phyloP scores from a whole-genome alignment of 139 green algal species.

The Coccomyxa sp. region DNA sequence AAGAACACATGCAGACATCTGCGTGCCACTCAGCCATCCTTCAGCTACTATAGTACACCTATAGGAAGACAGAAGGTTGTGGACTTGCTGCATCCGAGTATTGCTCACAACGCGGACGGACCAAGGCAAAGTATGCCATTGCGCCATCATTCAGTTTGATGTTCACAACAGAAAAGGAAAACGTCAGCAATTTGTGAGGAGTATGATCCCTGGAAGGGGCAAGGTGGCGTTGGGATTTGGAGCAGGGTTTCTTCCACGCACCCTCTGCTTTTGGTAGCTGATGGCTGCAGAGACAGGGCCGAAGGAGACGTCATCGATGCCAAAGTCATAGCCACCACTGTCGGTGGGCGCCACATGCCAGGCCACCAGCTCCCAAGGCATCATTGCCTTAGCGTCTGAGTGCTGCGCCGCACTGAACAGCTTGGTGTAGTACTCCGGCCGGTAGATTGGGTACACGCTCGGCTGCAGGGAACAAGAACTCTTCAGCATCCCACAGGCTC shows the following conservation, averaged over 20 bases:
- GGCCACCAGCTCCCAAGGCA: slow-evolving; percentile 13
- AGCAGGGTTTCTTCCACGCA: neutral
- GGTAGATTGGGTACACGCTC: neutral
- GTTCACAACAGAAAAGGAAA: neutral
- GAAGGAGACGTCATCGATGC: neutral
- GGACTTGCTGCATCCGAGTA: no score
- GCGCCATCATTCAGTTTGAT: neutral
- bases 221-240: neutral
- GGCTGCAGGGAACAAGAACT: neutral
- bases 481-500: no score
- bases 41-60: neutral
- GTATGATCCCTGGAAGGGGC: neutral
- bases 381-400: neutral
- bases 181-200: neutral
- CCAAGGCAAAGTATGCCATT: no score
- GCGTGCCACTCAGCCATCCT: neutral
- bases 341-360: neutral
- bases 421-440: neutral
- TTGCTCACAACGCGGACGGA: no score
- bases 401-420: neutral
- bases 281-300: neutral
- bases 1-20: neutral
- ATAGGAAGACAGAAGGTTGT: no score
- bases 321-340: neutral
- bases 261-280: neutral